Conservation (phyloP, 495 filamentous ascomycete species). For the Annulohypoxylon bovei region DNA sequence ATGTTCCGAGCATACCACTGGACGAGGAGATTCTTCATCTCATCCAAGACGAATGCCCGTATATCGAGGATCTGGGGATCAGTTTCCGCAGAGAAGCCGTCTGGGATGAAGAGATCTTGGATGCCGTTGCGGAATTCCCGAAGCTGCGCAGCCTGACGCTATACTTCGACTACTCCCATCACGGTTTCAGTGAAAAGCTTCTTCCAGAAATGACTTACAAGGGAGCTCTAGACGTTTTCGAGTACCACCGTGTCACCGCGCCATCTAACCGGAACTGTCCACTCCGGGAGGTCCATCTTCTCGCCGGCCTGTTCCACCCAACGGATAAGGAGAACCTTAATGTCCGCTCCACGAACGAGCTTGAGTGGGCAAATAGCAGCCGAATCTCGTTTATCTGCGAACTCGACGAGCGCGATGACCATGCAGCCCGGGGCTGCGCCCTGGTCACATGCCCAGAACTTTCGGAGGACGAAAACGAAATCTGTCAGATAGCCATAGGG, state of each 20-base stretch:
- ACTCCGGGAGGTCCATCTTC: background rate
- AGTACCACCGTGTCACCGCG: background rate
- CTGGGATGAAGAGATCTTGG: background rate
- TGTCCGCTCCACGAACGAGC: background rate
- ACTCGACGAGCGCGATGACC: background rate
- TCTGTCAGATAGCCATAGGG: background rate
- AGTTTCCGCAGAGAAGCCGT: background rate
- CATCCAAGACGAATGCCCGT: background rate
- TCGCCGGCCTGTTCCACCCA: background rate
- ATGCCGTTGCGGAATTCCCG: background rate
- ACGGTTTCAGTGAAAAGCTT: background rate
- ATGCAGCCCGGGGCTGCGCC: background rate
- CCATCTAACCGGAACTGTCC: background rate
- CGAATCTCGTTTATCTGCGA: background rate
- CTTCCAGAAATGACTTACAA: background rate
- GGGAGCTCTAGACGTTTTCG: background rate
- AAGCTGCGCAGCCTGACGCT: background rate
- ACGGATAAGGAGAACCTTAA: background rate
- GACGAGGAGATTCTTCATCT: background rate
- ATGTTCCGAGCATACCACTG: background rate
- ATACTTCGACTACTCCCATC: background rate
- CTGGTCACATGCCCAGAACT: background rate
- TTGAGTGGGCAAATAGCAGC: background rate
- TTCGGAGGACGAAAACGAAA: background rate
- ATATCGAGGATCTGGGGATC: conserved; percentile 6